A percentile compares a stretch with the other conserved stretches of the same genome.
phyloP scores from a whole-genome alignment of 257 asterid genomes.

The Nicotiana tomentosiformis region DNA sequence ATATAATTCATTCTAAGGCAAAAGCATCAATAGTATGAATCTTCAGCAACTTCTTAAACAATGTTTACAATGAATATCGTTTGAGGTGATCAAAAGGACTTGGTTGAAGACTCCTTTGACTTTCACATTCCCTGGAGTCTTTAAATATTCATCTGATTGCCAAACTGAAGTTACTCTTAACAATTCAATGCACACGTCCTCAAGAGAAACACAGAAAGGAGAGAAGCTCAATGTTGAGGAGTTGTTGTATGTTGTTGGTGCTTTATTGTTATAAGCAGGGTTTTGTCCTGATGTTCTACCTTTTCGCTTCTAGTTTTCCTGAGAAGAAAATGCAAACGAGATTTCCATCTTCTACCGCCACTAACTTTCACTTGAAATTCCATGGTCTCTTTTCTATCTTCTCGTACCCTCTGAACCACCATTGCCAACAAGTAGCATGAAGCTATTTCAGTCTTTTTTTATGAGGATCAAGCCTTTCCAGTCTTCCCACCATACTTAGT shows the following conservation, averaged over 20 bases:
- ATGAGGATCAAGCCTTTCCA: background rate
- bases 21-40: background rate
- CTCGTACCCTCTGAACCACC: background rate
- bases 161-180: conserved; percentile 3
- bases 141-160: background rate
- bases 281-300: background rate
- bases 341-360: background rate
- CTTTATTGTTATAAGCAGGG: background rate
- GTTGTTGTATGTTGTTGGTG: background rate
- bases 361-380: background rate
- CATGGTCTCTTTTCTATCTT: background rate
- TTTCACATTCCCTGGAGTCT: background rate
- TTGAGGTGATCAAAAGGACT: background rate
- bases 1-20: background rate
- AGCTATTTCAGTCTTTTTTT: background rate
- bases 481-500: background rate
- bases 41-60: background rate
- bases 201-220: background rate
- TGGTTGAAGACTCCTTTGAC: background rate
- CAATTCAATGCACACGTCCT: background rate
- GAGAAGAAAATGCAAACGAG: background rate
- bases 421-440: background rate
- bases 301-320: background rate
- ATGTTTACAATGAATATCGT: background rate
- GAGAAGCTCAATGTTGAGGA: background rate